phyloP scores from a whole-genome alignment of 169 alveolate species.

The Plasmodium relictum region DNA sequence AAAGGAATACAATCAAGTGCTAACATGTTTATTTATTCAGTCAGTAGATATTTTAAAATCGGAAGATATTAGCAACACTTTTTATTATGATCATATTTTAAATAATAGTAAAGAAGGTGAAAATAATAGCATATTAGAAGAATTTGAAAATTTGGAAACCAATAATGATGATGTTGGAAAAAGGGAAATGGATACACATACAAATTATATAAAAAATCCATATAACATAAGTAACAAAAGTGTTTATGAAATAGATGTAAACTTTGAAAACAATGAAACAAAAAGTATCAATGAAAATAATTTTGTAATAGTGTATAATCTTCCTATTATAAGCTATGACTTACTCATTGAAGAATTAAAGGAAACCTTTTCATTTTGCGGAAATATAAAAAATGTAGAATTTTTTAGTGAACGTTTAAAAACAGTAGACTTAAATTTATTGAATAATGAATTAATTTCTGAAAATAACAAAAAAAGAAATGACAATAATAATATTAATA shows the following conservation, averaged over 20 bases:
- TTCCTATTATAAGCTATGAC: conserved; percentile 58
- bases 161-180: neutral
- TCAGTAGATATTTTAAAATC: conserved; percentile 53
- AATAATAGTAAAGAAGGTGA: conserved; percentile 13
- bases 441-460: conserved; percentile 20
- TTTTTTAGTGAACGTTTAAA: conserved; percentile 65
- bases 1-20: conserved; percentile 33
- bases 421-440: conserved; percentile 46
- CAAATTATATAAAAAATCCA: conserved; percentile 6
- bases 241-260: conserved; percentile 61
- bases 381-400: conserved; percentile 49
- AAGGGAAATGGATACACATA: neutral
- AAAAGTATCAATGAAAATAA: conserved; percentile 29
- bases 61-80: conserved; percentile 66
- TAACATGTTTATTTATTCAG: conserved; percentile 69
- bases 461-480: neutral
- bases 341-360: conserved; percentile 36
- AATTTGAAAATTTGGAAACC: conserved; percentile 6
- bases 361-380: conserved; percentile 69
- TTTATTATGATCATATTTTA: conserved; percentile 55
- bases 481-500: neutral
- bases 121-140: neutral
- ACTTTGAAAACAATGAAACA: neutral
- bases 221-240: conserved; percentile 15
- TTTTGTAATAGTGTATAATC: conserved; percentile 48